Evolutionary conservation across 805 yeast genomes (phyloP).

Genomic region (Crinitomyces ghanaensis): DNA sequence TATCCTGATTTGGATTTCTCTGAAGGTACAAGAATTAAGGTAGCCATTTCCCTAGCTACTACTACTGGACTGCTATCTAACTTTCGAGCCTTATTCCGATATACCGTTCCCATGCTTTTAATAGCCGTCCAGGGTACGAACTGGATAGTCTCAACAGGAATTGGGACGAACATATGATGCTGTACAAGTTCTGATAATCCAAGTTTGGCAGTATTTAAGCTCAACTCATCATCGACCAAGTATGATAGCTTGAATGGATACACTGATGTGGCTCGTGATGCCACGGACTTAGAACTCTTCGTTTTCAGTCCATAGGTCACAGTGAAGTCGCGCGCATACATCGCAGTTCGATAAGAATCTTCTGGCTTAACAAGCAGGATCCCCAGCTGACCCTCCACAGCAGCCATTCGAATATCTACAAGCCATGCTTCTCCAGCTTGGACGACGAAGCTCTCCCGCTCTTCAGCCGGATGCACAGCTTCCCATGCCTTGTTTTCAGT

Average conservation of each 20-base stretch:
- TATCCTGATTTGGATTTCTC: constrained; percentile 27
- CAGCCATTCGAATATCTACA: constrained; percentile 72
- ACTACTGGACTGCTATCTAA: constrained; percentile 39
- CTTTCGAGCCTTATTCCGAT: constrained; percentile 9
- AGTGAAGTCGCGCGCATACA: constrained; percentile 81
- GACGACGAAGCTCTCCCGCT: constrained; percentile 60
- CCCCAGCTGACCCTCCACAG: constrained; percentile 35
- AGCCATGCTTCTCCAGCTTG: constrained; percentile 76
- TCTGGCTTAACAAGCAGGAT: constrained; percentile 13
- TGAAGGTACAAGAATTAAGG: constrained; percentile 49
- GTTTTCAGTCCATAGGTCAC: constrained; percentile 65
- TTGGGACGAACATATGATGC: constrained; percentile 63
- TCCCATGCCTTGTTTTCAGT: constrained; percentile 11
- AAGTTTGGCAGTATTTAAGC: constrained; percentile 50
- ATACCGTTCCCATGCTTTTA: constrained; percentile 46
- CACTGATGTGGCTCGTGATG: constrained; percentile 65
- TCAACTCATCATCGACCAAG: constrained; percentile 43
- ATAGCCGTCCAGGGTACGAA: constrained; percentile 61
- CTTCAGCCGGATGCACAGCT: constrained; percentile 35
- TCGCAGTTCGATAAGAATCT: constrained; percentile 30
- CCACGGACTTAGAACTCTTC: constrained; percentile 57
- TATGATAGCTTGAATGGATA: constrained; percentile 84
- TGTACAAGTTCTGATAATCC: constrained; percentile 74
- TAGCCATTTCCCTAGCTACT: constrained; percentile 69
- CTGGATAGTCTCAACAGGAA: constrained; percentile 61